Conservation (phyloP, 495 filamentous ascomycete genomes). For the Hypomontagnella monticulosa region DNA sequence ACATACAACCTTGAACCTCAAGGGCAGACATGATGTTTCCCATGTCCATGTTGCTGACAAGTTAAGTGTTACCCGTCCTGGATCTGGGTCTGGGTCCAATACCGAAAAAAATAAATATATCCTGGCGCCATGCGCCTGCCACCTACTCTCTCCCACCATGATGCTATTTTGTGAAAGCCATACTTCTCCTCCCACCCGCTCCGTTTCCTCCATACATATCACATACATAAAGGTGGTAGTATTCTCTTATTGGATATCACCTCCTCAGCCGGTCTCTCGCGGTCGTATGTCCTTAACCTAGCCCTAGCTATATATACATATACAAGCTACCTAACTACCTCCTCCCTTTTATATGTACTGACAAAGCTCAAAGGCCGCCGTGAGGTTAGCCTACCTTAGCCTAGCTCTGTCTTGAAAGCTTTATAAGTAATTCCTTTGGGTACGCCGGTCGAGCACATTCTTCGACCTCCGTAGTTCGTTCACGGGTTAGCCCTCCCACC, state of each 20-base stretch:
- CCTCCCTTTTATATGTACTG: background rate
- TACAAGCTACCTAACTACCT: background rate
- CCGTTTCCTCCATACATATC: background rate
- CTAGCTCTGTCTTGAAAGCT: background rate
- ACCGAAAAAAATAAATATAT: conserved; percentile 28
- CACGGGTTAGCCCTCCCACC: background rate
- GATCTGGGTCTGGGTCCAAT: background rate
- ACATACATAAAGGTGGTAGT: conserved; percentile 22
- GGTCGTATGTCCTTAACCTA: conserved; percentile 6
- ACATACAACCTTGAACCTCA: no score
- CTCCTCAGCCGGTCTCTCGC: conserved; percentile 19
- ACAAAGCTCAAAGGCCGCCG: conserved; percentile 15
- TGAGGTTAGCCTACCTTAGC: conserved; percentile 12
- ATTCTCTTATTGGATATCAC: conserved; percentile 13
- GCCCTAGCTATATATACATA: background rate
- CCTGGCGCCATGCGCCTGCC: conserved; percentile 16
- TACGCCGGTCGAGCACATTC: conserved; percentile 6
- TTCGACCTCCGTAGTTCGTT: conserved; percentile 7
- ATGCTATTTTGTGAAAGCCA: conserved; percentile 28
- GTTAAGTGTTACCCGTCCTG: conserved; percentile 1
- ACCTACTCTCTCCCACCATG: conserved; percentile 24
- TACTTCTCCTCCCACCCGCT: conserved; percentile 5
- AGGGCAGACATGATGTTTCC: no score
- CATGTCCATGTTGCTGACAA: conserved; percentile 6
- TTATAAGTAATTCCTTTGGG: conserved; percentile 5